Evolutionary conservation across 495 filamentous ascomycete genomes (phyloP).

Genomic region (Hyaloscypha variabilis): DNA sequence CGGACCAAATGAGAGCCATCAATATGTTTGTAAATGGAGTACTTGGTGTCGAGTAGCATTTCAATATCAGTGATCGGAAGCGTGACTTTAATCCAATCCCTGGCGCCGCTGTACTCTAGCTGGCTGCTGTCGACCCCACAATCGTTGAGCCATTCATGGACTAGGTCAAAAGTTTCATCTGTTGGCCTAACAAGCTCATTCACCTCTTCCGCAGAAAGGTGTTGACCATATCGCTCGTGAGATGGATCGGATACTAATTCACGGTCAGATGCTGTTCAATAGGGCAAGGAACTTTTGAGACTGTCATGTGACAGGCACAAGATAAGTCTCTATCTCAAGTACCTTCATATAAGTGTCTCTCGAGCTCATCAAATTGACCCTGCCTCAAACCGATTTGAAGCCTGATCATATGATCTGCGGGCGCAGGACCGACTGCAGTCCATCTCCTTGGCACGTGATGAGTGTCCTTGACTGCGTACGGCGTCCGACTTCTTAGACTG

Average conservation of each 20-base stretch:
- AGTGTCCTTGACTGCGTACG: conserved; percentile 53
- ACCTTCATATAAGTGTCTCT: conserved; percentile 53
- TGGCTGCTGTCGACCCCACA: conserved; percentile 46
- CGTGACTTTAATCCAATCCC: conserved; percentile 52
- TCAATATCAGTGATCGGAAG: conserved; percentile 53
- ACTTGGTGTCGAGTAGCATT: conserved; percentile 57
- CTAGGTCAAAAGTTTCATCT: conserved; percentile 40
- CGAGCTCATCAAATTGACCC: conserved; percentile 47
- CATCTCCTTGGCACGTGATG: conserved; percentile 50
- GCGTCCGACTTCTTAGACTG: conserved; percentile 21
- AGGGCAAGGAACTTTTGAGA: not conserved
- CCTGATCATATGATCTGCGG: conserved; percentile 37
- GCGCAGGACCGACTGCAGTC: conserved; percentile 44
- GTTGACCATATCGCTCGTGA: conserved; percentile 46
- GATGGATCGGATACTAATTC: conserved; percentile 38
- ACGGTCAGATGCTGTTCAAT: not conserved
- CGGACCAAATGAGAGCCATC: conserved; percentile 37
- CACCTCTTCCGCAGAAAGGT: conserved; percentile 40
- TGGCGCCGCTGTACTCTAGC: conserved; percentile 45
- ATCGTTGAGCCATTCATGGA: conserved; percentile 47
- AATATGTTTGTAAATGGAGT: conserved; percentile 55
- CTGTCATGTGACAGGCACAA: not conserved
- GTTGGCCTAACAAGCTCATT: conserved; percentile 33
- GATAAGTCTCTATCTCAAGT: not conserved
- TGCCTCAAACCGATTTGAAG: conserved; percentile 55